Base-by-base conservation (phyloP, 306 rosid genomes). In the Pyrus pyrifolia region DNA sequence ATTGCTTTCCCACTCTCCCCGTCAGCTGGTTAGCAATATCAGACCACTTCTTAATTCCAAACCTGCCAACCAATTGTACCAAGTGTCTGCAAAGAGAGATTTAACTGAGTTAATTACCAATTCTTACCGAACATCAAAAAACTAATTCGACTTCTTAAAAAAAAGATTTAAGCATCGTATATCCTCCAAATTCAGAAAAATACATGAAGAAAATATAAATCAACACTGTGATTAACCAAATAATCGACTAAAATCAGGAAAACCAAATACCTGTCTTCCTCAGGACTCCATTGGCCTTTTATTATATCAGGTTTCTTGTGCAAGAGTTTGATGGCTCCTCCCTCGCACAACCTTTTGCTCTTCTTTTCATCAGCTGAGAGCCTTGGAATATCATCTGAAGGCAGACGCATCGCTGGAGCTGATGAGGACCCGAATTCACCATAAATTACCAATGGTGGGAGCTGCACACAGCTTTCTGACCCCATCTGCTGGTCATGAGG, bases 201-300 rank as follows among this genome's bases (percentile, higher is more conserved):
- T 59, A 38, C 9, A 23, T 2, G 1, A 11, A 21, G 9, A 49
- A 35, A 66, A 75, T 19, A 35, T 18, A 61, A 29, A 53, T 46
- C 18, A 30, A 30, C 13, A 31, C 53, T 46, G 19, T 46, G 19
- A 46, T 46, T 46, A 49, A 49, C 53, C 53, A 49, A 49, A 49
- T 49, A 49, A 49, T 49, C 53, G 8, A 49, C 53, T 49, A 49
- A 49, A 49, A 14, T 15, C 53, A 49, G 55, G 42, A 29, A 51
- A 44, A 67, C 6, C 2, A 33, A 49, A 22, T 70, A 86, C 98
- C 83, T 84, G 79, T 93, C 96, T 73, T 93, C 97, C 5, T 81
- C 78, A 3, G 77, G 71, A 25, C 83, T 82, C 98, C 98, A 93
- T 23, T 86, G 96, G 33, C 93, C 92, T 71, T 91, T 93, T 76